Conservation (phyloP, 1,284 basidiomycete species). For the Dichomitus squalens region DNA sequence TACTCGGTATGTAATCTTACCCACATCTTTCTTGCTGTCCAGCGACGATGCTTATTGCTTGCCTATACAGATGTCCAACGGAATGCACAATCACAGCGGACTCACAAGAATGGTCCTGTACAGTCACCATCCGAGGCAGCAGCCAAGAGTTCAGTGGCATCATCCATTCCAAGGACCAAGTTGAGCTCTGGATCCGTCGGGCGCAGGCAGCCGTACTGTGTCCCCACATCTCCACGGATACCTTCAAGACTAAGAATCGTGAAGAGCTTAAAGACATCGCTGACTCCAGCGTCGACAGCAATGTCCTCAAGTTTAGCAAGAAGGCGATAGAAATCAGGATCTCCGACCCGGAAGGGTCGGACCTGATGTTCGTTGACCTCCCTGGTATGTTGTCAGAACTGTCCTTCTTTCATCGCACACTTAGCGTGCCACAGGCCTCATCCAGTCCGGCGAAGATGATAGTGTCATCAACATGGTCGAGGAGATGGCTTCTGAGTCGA, state of each 20-base stretch:
- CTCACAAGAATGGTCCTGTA: constrained; percentile 32
- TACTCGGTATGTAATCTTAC: constrained; percentile 43
- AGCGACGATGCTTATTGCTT: not conserved
- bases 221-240: constrained; percentile 9
- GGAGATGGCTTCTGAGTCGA: constrained; percentile 44
- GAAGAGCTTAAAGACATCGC: constrained; percentile 21
- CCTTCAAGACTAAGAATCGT: constrained; percentile 20
- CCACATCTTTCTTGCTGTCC: not conserved
- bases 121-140: constrained; percentile 29
- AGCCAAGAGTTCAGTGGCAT: constrained; percentile 24
- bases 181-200: constrained; percentile 33
- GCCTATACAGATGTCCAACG: constrained; percentile 27
- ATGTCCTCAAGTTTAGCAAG: constrained; percentile 28
- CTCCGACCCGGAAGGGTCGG: constrained; percentile 41
- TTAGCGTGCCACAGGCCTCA: constrained; percentile 41
- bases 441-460: constrained; percentile 47
- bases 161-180: constrained; percentile 24
- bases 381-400: constrained; percentile 38
- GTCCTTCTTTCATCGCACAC: constrained; percentile 45
- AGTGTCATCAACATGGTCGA: constrained; percentile 43
- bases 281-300: constrained; percentile 1
- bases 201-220: constrained; percentile 36
- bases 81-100: constrained; percentile 25
- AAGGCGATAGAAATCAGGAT: constrained; percentile 34
- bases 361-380: constrained; percentile 56